Conservation (phyloP, 306 rosid species). For the barrel medic (Medicago truncatula) region MtrunA17r5.0-ANR NC_053048.1:44682501-44683000, state of each 20-base stretch:
- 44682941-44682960: too few species aligned
- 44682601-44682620: constrained; percentile 32
- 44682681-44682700: constrained; percentile 8
- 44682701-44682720: constrained; percentile 37
- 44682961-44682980: too few species aligned
- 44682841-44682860: neutral
- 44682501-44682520: neutral
- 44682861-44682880: neutral
- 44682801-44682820: neutral
- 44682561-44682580: constrained; percentile 5
- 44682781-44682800: neutral
- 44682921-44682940: too few species aligned
- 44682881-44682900: neutral
- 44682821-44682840: neutral
- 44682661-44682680: constrained; percentile 14
- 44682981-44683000: too few species aligned
- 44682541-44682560: neutral
- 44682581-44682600: neutral
- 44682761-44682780: neutral
- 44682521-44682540: neutral
- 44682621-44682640: neutral
- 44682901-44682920: neutral
- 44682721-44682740: constrained; percentile 33
- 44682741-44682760: constrained; percentile 34
- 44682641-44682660: constrained; percentile 45